Evolutionary conservation across 257 asterid genomes (phyloP).

Genomic region (Petunia axillaris): DNA sequence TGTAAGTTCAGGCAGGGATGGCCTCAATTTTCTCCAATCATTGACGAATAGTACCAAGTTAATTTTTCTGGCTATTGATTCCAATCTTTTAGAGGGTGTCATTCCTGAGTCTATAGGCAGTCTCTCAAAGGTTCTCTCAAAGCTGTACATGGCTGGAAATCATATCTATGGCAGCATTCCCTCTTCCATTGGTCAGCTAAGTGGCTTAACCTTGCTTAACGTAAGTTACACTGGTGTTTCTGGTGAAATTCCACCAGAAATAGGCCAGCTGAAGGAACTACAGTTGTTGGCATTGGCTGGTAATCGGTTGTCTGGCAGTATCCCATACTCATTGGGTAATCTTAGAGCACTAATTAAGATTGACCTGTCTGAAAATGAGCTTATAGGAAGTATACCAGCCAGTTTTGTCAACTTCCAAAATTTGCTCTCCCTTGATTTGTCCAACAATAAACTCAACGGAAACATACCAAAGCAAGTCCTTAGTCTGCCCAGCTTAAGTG

Average conservation of each 20-base stretch:
- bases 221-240: slow-evolving; percentile 41
- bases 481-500: slow-evolving; percentile 44
- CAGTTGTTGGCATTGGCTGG: slow-evolving; percentile 41
- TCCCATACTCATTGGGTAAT: slow-evolving; percentile 57
- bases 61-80: slow-evolving; percentile 49
- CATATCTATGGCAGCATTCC: slow-evolving; percentile 49
- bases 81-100: slow-evolving; percentile 50
- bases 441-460: slow-evolving; percentile 53
- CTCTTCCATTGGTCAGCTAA: slow-evolving; percentile 54
- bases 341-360: slow-evolving; percentile 43
- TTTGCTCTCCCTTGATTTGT: slow-evolving; percentile 51
- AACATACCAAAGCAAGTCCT: slow-evolving; percentile 47
- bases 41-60: slow-evolving; percentile 52
- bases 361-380: slow-evolving; percentile 55
- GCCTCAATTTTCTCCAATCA: slow-evolving; percentile 45
- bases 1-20: slow-evolving; percentile 41
- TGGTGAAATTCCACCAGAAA: slow-evolving; percentile 56
- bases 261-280: slow-evolving; percentile 47
- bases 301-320: slow-evolving; percentile 46
- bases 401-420: slow-evolving; percentile 40
- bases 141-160: slow-evolving; percentile 54
- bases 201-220: slow-evolving; percentile 41
- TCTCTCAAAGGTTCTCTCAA: slow-evolving; percentile 49
- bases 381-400: slow-evolving; percentile 50
- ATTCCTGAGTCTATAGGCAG: slow-evolving; percentile 64